Conservation (phyloP, 495 filamentous ascomycete genomes). For the Chaetomidium leptoderma region DNA sequence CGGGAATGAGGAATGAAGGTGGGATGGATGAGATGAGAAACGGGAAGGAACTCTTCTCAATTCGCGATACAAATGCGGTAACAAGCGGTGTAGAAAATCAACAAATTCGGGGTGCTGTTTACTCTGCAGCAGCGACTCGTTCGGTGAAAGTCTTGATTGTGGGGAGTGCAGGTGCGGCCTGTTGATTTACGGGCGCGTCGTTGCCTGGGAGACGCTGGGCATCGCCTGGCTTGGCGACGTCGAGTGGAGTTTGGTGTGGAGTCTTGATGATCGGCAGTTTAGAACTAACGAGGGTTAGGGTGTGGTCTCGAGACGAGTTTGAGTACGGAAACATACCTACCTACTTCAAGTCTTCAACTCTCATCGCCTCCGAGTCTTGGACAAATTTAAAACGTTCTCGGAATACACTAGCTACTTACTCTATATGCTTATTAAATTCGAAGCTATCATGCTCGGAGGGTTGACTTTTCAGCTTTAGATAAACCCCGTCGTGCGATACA, state of each 20-base stretch:
- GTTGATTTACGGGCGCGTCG: conserved; percentile 24
- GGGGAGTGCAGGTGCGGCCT: conserved; percentile 18
- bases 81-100: background rate
- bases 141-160: conserved; percentile 14
- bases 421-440: no score
- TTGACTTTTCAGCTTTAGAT: no score
- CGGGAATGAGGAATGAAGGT: conserved; percentile 8
- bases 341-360: no score
- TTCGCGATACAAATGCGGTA: conserved; percentile 19
- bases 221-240: background rate
- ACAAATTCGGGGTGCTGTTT: conserved; percentile 18
- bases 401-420: no score
- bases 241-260: background rate
- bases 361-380: no score
- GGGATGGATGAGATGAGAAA: background rate
- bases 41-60: conserved; percentile 19
- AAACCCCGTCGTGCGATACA: no score
- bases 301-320: no score
- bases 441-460: no score
- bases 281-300: conserved; percentile 8
- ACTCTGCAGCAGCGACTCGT: conserved; percentile 9
- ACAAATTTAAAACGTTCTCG: no score
- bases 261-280: background rate
- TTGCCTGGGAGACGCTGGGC: conserved; percentile 25
- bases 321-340: no score